Percentiles rank a stretch among this genome's conserved stretches.
These are phyloP conservation scores for Zoysia japonica DNA, from an alignment of 176 grass and related monocot genomes.

Conservation along the genomic window DNA sequence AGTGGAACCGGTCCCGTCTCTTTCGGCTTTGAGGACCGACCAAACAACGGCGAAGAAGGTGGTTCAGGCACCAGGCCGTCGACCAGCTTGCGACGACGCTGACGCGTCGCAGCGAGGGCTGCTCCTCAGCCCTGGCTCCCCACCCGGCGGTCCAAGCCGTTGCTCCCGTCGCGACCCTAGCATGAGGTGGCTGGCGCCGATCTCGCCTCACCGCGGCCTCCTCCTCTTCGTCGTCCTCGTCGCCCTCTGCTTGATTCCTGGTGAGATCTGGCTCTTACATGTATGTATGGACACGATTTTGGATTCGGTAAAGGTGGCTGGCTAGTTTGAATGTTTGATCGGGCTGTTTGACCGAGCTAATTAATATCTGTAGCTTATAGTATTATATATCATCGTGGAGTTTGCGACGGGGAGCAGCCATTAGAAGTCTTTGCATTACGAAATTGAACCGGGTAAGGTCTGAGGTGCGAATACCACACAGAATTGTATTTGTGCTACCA, in stretches of 20 bases:
- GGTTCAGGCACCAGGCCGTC: not conserved
- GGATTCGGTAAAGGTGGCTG: not conserved
- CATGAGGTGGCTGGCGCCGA: constrained; percentile 46
- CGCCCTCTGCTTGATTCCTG: constrained; percentile 39
- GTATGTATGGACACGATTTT: not conserved
- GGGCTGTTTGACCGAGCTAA: constrained; percentile 10
- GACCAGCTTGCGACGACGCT: constrained; percentile 13
- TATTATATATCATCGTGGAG: not conserved
- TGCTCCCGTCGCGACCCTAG: constrained; percentile 24
- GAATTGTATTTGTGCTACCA: not conserved
- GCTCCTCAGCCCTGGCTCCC: not conserved
- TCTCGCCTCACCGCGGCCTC: constrained; percentile 7
- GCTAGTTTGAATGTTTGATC: not conserved
- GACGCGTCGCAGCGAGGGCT: not conserved
- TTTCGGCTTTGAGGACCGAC: constrained; percentile 5
- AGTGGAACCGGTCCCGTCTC: not conserved
- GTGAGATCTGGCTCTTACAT: constrained; percentile 48
- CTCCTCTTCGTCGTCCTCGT: constrained; percentile 22
- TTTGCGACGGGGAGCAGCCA: not conserved
- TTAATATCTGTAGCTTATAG: not conserved
- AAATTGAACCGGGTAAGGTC: not conserved
- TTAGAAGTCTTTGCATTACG: not conserved
- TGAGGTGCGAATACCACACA: not conserved
- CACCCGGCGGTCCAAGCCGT: not conserved
- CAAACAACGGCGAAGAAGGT: not conserved